Evolutionary conservation across 768 basidiomycete genomes (phyloP).

Genomic region (Lentinula sp.): DNA sequence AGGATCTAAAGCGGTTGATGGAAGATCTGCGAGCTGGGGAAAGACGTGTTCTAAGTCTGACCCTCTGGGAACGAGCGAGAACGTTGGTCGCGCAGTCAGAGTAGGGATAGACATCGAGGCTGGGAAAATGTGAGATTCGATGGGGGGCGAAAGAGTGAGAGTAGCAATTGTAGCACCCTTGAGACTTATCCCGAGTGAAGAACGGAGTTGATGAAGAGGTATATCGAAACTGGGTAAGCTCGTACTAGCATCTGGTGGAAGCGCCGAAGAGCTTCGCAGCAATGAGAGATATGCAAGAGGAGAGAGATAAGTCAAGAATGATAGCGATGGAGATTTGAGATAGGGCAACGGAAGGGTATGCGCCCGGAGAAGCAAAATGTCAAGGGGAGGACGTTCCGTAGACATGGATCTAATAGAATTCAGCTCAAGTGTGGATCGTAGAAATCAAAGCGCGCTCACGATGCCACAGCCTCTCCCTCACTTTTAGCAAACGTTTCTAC

Average conservation of each 20-base stretch:
- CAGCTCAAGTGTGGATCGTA: background rate
- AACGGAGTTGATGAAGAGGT: slow-evolving; percentile 40
- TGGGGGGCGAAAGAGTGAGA: slow-evolving; percentile 33
- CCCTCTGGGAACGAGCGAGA: slow-evolving; percentile 41
- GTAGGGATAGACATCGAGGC: slow-evolving; percentile 40
- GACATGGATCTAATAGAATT: slow-evolving; percentile 29
- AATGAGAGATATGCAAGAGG: slow-evolving; percentile 65
- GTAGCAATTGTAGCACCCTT: slow-evolving; percentile 54
- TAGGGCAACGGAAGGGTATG: slow-evolving; percentile 73
- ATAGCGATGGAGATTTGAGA: slow-evolving; percentile 58
- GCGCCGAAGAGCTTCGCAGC: slow-evolving; percentile 25
- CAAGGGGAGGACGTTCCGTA: slow-evolving; percentile 47
- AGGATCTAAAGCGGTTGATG: slow-evolving; percentile 13
- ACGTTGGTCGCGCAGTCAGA: slow-evolving; percentile 43
- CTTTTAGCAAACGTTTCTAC: slow-evolving; percentile 43
- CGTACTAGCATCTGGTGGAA: slow-evolving; percentile 7
- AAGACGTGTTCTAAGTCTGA: slow-evolving; percentile 47
- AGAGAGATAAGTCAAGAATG: slow-evolving; percentile 68
- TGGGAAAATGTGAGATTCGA: slow-evolving; percentile 32
- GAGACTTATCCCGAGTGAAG: slow-evolving; percentile 31
- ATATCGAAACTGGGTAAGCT: slow-evolving; percentile 44
- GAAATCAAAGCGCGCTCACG: slow-evolving; percentile 32
- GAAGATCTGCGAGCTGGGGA: slow-evolving; percentile 31
- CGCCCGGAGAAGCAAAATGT: slow-evolving; percentile 61
- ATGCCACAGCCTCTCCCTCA: slow-evolving; percentile 49